Conservation (phyloP, 805 yeast species). For the Sugiyamaella floridensis region DNA sequence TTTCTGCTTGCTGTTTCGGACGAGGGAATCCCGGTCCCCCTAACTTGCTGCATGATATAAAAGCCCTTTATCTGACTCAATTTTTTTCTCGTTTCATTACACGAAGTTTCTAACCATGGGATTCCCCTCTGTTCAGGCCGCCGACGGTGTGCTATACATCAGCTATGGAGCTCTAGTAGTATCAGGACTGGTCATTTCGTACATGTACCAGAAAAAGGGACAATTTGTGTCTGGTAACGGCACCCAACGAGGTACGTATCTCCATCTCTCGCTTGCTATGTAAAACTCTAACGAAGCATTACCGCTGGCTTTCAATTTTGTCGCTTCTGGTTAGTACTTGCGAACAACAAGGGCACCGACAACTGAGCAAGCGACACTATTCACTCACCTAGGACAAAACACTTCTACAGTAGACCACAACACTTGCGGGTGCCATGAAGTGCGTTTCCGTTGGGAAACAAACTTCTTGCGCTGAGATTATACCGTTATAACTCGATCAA, state of each 20-base stretch:
- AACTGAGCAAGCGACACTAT: background rate
- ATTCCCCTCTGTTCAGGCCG: conserved; percentile 43
- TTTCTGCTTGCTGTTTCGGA: no score
- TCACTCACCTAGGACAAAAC: background rate
- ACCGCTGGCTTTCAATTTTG: conserved; percentile 79
- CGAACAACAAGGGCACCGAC: conserved; percentile 18
- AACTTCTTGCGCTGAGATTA: conserved; percentile 50
- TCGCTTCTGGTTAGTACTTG: conserved; percentile 73
- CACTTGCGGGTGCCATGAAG: conserved; percentile 4
- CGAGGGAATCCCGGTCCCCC: no score
- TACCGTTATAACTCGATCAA: conserved; percentile 77
- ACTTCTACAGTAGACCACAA: background rate
- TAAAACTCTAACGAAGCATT: conserved; percentile 28
- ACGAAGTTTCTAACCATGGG: conserved; percentile 27
- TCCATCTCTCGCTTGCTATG: background rate
- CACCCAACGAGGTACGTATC: conserved; percentile 52
- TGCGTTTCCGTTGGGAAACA: conserved; percentile 6
- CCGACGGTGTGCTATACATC: conserved; percentile 59
- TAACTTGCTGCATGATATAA: background rate
- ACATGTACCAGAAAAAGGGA: conserved; percentile 42
- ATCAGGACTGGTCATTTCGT: conserved; percentile 55
- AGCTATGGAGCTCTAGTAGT: conserved; percentile 49
- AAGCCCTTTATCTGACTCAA: background rate
- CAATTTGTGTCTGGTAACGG: conserved; percentile 73
- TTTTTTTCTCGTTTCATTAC: background rate